Conservation (phyloP, 2,329 filamentous ascomycete genomes). For the Botryotinia convoluta region DNA sequence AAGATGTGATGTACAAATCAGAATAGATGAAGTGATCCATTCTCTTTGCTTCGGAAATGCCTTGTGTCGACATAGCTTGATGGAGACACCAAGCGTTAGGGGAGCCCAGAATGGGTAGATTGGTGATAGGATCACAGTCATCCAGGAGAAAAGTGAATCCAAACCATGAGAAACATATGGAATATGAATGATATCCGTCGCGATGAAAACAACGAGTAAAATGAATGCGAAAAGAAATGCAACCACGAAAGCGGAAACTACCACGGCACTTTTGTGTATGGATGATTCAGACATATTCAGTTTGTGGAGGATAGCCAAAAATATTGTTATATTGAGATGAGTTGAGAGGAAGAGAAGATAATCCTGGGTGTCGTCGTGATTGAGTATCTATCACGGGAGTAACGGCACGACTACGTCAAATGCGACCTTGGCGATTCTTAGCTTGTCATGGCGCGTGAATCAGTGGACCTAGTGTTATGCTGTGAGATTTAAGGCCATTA, state of each 20-base stretch:
- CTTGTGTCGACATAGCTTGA: neutral
- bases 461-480: neutral
- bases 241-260: neutral
- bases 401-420: constrained; percentile 1
- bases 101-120: neutral
- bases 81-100: neutral
- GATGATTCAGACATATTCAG: neutral
- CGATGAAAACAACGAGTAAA: neutral
- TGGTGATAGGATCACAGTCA: neutral
- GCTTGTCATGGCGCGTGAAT: neutral
- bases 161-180: neutral
- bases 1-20: neutral
- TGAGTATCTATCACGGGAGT: neutral
- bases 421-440: neutral
- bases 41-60: neutral
- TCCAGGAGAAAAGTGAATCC: neutral
- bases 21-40: neutral
- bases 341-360: neutral
- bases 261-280: neutral
- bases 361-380: neutral
- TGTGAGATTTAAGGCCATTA: neutral
- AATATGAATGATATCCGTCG: neutral
- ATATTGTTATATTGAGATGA: neutral
- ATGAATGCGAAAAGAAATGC: neutral
- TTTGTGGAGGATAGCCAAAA: too few species aligned